Base-by-base conservation (phyloP, 192 early-diverging fungal genomes). In the Linnemannia schmuckeri region DNA sequence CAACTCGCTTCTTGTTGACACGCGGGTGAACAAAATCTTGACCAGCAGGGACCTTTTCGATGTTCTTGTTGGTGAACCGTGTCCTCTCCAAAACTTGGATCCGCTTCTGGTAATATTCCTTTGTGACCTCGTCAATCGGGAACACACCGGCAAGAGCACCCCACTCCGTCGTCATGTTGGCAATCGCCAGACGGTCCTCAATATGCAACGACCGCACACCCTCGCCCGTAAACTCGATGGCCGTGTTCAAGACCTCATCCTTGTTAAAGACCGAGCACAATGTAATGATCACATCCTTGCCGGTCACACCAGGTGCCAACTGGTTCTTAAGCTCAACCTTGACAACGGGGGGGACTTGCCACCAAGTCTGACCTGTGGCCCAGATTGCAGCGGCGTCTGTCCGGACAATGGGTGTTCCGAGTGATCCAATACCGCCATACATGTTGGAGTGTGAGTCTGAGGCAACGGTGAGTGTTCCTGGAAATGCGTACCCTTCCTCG, bases 81-180 rank as follows among this genome's bases (percentile, higher is more conserved):
- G 85, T 88, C 9, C 92, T 61, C 17, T 93, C 89, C 42, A 94
- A 78, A 17, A 90, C 82, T 17, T 88, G 74, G 55, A 93, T 92
- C 22, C 97, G 92, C 40, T 90, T 91, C 40, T 93, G 82, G 75
- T 96, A 93, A 91, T 95, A 99, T 18, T 90, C 89, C 72, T 95
- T 89, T 0, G 96, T 96, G 3, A 91, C 85, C 9, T 94, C 91
- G 90, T 99, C 98, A 27, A 98, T 96, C 5, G 97, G 96, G 88
- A 99, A 99, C 12, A 99, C 93, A 49, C 98, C 98, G 61, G 97
- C 98, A 33, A 99, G 92, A 12, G 97, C 97, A 85, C 98, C 98
- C 98, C 98, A 99, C 88, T 99, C 98, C 44, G 98, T 99, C 8
- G 98, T 99, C 98, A 99, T 99, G 90, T 99, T 99, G 81, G 98